Base-by-base conservation (phyloP, 805 yeast species). In the Candida ortonii region DNA sequence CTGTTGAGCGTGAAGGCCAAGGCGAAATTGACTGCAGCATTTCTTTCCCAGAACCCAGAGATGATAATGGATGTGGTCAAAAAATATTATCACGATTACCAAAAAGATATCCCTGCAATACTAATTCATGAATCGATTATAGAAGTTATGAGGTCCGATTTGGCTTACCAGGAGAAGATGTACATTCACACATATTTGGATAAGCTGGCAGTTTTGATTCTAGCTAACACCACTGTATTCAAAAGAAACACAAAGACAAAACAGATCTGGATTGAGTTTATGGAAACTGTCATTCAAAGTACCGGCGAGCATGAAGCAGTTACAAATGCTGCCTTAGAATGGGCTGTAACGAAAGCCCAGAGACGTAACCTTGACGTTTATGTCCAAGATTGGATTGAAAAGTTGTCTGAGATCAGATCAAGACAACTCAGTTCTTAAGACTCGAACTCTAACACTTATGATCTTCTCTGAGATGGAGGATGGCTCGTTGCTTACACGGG, bases 271-370 rank as follows among this genome's bases (percentile, higher is more conserved):
- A 30, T 41, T n/a, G 27, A 30, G 19, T 34, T 57, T 14, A 41
- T 57, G 25, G 47, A 55, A 33, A 21, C 38, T 6, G 28, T 57
- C 12, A 41, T 57, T 8, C 21, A 30, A 1, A 55, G 52, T 18
- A 45, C 59, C 2, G 30, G 31, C 12, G 42, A 35, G 9, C 41
- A 54, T 4, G 33, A 26, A 6, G 33, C 26, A 3, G 34, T 15
- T 16, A 26, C 44, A 27, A 37, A 61, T 61, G 66, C 56, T 61
- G n/a, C n/a, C n/a, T n/a, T 57, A 24, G 41, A 38, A 18, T 53
- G 59, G 58, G 60, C 52, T 3, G 39, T 57, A 30, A 39, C 36
- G 5, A 57, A 54, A 35, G 32, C 25, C 6, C 19, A 17, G 13
- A 19, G 9, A 30, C 41, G 38, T 21, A 28, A 21, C 19, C 24